Base-by-base conservation (phyloP, 2,329 filamentous ascomycete genomes). In the Neopestalotiopsis rosae region DNA sequence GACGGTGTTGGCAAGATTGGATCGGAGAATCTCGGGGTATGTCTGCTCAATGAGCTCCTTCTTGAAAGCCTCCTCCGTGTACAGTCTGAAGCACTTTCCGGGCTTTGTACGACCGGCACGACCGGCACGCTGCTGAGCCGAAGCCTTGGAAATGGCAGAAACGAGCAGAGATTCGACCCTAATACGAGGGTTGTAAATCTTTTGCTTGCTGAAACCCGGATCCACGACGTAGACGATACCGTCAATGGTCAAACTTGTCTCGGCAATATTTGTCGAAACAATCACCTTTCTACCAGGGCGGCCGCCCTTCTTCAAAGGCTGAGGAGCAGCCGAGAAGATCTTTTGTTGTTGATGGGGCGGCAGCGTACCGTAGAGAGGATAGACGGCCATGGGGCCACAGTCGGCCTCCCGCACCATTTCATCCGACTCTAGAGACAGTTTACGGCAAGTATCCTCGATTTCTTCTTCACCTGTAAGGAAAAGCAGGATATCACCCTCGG, bases 191-290 rank as follows among this genome's bases (percentile, higher is more conserved):
- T 99, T 98, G 86, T 98, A 99, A 71, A 98, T 96, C 83, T 98
- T 99, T 78, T 99, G 96, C 85, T 99, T 99, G 84, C 94, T 97
- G 85, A 99, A 99, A 45, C 96, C 96, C 2, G 96, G 95, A 77
- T 99, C 96, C n/a, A 99, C 95, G 42, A 99, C 96, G 77, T 98
- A 99, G 45, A 99, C 96, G 72, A 99, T 99, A 79, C 96, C 96
- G 78, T 99, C 96, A 70, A 99, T 99, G 61, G 96, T 99, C 81
- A 99, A 89, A 76, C 92, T 95, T 0, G 96, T 99, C 84, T 99
- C 96, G 59, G 96, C 96, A 81, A 99, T 99, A 81, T 99, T 99
- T 73, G 96, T 99, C 10, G 95, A 94, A 38, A 99, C 88, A 74
- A 99, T 97, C 78, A 91, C 91, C 81, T 99, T 99, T 71, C 96